Percentiles rank a stretch among this genome's conserved stretches.
These are phyloP conservation scores for Gymnopilus dilepis DNA, from an alignment of 768 basidiomycete genomes.

Conservation along the genomic window DNA sequence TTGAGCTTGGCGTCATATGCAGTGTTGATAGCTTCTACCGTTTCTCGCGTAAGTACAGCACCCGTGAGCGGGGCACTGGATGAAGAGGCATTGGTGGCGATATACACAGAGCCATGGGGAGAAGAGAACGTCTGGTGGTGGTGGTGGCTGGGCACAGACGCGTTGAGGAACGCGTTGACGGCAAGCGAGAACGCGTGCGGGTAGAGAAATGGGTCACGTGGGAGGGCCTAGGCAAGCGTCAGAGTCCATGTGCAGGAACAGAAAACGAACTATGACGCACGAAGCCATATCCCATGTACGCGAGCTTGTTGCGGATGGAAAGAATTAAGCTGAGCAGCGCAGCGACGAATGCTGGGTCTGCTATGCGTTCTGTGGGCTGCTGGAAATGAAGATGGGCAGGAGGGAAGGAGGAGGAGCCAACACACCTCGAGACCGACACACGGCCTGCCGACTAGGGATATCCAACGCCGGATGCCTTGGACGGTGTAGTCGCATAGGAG, in stretches of 20 bases:
- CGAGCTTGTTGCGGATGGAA: conserved; percentile 71
- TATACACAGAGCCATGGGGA: conserved; percentile 21
- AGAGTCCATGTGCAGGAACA: conserved; percentile 7
- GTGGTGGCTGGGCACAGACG: conserved; percentile 27
- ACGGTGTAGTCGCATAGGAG: conserved; percentile 80
- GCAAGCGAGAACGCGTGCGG: conserved; percentile 61
- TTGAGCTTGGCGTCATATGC: conserved; percentile 53
- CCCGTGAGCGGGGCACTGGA: conserved; percentile 23
- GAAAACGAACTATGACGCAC: conserved; percentile 5
- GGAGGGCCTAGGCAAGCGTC: conserved; percentile 39
- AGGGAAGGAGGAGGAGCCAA: conserved; percentile 3
- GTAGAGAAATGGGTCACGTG: conserved; percentile 82
- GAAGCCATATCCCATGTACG: conserved; percentile 50
- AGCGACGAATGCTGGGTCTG: conserved; percentile 74
- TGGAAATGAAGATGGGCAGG: conserved; percentile 4
- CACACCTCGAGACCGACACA: conserved; percentile 66
- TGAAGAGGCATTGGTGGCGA: conserved; percentile 20
- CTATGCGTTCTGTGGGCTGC: conserved; percentile 73
- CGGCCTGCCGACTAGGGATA: conserved; percentile 64
- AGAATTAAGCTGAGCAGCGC: conserved; percentile 74
- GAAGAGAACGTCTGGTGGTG: conserved; percentile 28
- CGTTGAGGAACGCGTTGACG: conserved; percentile 44
- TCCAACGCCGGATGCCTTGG: conserved; percentile 73
- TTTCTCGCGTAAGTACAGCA: conserved; percentile 44
- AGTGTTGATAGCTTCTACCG: conserved; percentile 51